phyloP scores from a whole-genome alignment of 2,329 filamentous ascomycete genomes.

The Cryphonectria parasitica region DNA sequence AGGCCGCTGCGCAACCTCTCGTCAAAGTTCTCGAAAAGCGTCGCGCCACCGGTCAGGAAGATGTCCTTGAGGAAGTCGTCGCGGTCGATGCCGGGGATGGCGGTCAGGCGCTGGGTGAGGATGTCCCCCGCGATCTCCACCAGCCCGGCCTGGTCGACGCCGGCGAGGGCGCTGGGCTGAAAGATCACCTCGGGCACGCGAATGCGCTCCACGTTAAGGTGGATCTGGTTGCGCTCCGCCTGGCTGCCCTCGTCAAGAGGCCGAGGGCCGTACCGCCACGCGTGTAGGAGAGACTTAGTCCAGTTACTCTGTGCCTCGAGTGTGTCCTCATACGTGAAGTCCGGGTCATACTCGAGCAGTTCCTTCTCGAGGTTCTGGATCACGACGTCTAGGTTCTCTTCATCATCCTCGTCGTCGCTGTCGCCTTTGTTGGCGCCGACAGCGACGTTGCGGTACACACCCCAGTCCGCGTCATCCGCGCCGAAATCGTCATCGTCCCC shows the following conservation, averaged over 20 bases:
- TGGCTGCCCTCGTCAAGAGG: constrained; percentile 82
- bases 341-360: constrained; percentile 81
- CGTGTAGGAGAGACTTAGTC: constrained; percentile 89
- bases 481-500: constrained; percentile 96
- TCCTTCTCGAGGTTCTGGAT: constrained; percentile 82
- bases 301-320: constrained; percentile 92
- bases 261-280: constrained; percentile 85
- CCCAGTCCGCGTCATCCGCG: constrained; percentile 97
- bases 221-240: constrained; percentile 81
- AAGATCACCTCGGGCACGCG: constrained; percentile 92
- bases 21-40: constrained; percentile 84
- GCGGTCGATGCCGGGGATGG: constrained; percentile 53
- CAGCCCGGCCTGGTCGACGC: constrained; percentile 89
- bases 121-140: constrained; percentile 92
- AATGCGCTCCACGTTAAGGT: constrained; percentile 96
- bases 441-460: constrained; percentile 90
- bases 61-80: constrained; percentile 80
- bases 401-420: constrained; percentile 88
- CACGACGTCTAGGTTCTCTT: constrained; percentile 77
- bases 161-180: constrained; percentile 82
- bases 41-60: constrained; percentile 94
- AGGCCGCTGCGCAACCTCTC: constrained; percentile 77
- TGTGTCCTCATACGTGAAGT: constrained; percentile 91
- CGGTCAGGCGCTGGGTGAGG: constrained; percentile 76
- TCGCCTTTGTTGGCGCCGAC: constrained; percentile 72